Base-by-base conservation (phyloP, 148 eudicot species). In the Diospyros kaki region DNA sequence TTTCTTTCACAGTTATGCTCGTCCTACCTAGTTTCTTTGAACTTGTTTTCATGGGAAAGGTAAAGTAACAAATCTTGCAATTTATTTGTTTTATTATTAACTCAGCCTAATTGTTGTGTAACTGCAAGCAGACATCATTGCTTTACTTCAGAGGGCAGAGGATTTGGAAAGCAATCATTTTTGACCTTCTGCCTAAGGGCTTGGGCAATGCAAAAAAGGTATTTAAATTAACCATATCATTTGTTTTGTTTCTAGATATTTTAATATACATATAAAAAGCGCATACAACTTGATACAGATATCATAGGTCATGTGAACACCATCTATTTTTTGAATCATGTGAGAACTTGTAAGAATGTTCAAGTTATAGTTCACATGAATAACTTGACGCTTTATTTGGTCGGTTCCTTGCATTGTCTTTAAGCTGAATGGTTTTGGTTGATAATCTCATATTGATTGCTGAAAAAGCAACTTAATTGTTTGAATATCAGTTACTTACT, bases 121-220 rank as follows among this genome's bases (percentile, higher is more conserved):
- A 42, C 62, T 76, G 66, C 55, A 66, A 64, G 76, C 92, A 94
- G 98, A 94, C 91, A 55, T 85, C 94, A 67, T 44, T 78, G 74
- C 88, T 95, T 76, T 91, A 90, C 89, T 93, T 95, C 78, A 86
- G 98, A 88, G 99, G 99, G 78, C 90, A 93, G 81, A 88, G 84
- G 79, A 95, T 95, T 73, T 95, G 99, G 98, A 82, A 83, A 70
- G 93, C 98, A 58, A 78, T 95, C 61, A 88, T 93, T 77, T 84
- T 58, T 74, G 98, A 95, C 77, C 98, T 95, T 81, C 94, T 95
- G 60, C 90, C 97, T 2, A 91, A 91, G 82, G 99, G 99, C 18
- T 74, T 95, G 78, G 73, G 80, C 28, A 64, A 65, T 28, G 99
- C 98, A 64, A 78, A 81, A 44, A 89, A 91, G 97, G 98, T 94